Conservation (phyloP, 768 basidiomycete genomes). For the Thelephora ganbajun region DNA sequence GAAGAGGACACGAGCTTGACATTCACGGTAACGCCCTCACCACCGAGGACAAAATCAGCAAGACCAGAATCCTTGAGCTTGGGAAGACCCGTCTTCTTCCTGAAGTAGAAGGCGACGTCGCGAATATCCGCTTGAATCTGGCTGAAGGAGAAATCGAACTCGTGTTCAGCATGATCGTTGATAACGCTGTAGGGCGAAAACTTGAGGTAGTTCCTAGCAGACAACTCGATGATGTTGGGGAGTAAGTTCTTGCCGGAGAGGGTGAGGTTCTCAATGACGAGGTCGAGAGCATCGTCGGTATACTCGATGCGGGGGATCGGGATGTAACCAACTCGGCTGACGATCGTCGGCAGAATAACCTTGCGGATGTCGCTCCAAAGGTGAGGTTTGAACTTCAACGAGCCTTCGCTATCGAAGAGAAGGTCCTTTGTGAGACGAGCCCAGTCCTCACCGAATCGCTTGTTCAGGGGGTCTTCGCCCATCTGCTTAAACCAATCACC, state of each 20-base stretch:
- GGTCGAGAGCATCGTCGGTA: slow-evolving; percentile 71
- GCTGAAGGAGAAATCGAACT: slow-evolving; percentile 57
- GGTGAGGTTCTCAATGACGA: slow-evolving; percentile 89
- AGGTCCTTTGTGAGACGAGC: slow-evolving; percentile 69
- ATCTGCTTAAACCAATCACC: slow-evolving; percentile 76
- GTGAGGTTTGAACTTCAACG: slow-evolving; percentile 75
- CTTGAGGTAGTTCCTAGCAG: slow-evolving; percentile 71
- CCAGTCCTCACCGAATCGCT: slow-evolving; percentile 73
- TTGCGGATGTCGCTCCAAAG: slow-evolving; percentile 81
- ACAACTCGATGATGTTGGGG: slow-evolving; percentile 62
- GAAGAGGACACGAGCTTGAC: slow-evolving; percentile 26
- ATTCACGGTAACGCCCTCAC: slow-evolving; percentile 60
- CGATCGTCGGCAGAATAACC: slow-evolving; percentile 68
- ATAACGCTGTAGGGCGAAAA: slow-evolving; percentile 65
- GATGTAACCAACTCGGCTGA: slow-evolving; percentile 66
- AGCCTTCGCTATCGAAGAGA: slow-evolving; percentile 71
- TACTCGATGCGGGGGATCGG: slow-evolving; percentile 94
- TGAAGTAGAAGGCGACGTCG: slow-evolving; percentile 86
- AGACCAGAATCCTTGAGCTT: slow-evolving; percentile 73
- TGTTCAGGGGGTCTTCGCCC: slow-evolving; percentile 75
- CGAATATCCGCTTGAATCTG: slow-evolving; percentile 93
- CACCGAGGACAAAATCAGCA: slow-evolving; percentile 77
- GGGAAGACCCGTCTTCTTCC: slow-evolving; percentile 71
- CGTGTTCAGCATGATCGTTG: slow-evolving; percentile 49
- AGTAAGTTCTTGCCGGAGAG: slow-evolving; percentile 81